These are phyloP conservation scores for Kalmusia sp. DNA, from an alignment of 2,329 filamentous ascomycete species.

Conservation along the genomic window DNA sequence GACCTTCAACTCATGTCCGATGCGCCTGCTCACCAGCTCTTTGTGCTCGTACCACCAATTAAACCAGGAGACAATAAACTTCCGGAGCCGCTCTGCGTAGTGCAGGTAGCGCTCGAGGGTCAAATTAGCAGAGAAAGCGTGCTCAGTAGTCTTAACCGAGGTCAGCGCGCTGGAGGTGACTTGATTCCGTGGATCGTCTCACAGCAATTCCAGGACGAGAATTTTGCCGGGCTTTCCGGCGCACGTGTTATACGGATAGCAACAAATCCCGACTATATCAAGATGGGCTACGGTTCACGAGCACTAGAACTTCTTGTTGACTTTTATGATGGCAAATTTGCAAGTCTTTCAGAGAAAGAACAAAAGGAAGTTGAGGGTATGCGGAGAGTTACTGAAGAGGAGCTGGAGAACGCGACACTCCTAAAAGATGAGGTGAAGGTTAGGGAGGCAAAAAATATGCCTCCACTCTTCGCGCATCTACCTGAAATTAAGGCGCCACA, in stretches of 20 bases:
- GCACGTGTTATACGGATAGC: conserved; percentile 93
- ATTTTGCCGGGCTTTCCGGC: conserved; percentile 92
- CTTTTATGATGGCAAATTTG: conserved; percentile 94
- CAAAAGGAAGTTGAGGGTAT: conserved; percentile 65
- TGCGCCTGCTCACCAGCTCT: conserved; percentile 94
- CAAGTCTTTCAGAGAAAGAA: conserved; percentile 78
- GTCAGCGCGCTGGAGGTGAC: conserved; percentile 88
- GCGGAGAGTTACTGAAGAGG: conserved; percentile 80
- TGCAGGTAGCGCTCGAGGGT: conserved; percentile 93
- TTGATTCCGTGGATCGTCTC: conserved; percentile 97
- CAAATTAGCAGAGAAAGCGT: conserved; percentile 94
- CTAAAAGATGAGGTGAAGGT: conserved; percentile 89
- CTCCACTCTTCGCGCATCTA: conserved; percentile 88
- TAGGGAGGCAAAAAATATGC: conserved; percentile 88
- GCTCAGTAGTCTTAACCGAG: conserved; percentile 85
- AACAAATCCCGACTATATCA: conserved; percentile 90
- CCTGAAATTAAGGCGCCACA: conserved; percentile 79
- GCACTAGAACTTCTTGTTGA: conserved; percentile 86
- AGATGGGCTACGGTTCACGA: conserved; percentile 91
- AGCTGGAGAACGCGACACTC: conserved; percentile 77
- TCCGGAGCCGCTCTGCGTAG: conserved; percentile 91
- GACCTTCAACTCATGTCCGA: conserved; percentile 99
- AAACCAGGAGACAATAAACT: conserved; percentile 79
- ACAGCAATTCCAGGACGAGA: conserved; percentile 97
- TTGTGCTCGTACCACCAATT: conserved; percentile 88